Base-by-base conservation (phyloP, 2,329 filamentous ascomycete species). In the Penicillium paneum region DNA sequence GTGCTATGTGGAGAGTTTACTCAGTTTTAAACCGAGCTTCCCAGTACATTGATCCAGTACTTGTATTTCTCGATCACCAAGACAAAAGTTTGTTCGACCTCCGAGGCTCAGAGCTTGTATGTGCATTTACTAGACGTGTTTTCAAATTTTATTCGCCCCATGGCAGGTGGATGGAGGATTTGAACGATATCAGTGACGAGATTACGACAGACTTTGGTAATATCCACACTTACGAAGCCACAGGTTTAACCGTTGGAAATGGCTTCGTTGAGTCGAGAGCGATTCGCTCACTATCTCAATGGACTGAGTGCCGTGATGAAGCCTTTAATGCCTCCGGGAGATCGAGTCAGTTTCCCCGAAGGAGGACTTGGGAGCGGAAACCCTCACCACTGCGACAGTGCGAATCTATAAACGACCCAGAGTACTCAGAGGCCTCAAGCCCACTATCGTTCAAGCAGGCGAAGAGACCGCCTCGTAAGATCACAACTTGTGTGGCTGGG, bases 131-230 rank as follows among this genome's bases (percentile, higher is more conserved):
- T 3, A 56, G 61, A 8, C 47, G 52, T 2, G 57, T 52, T 1
- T 52, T 47, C 49, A 68, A 65, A 17, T 64, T 58, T 21, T 68
- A 68, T 34, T 64, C 50, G 2, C 49, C 54, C 4, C 64, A 68
- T 46, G 67, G 67, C 7, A 19, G 5, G 11, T 69, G 66, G 66
- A 15, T 29, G 5, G 13, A 39, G 2, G 59, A 67, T 19, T 0
- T 15, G 0, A 13, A 19, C 0, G 50, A 57, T 2, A 12, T 4
- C 2, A 42, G 34, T 0, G 57, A 63, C 3, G 36, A 21, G 1
- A 54, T 43, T 4, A 6, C 21, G 1, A 1, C 54, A 0, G 67
- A 68, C 15, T n/a, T 39, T 17, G 63, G 62, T 0, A 35, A 42
- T 3, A 4, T 48, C 1, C 39, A 47, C 8, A 31, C 15, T 1